Percentiles rank a stretch among this genome's conserved stretches.
Conservation (phyloP, 257 asterid genomes). For the Henckelia pumila region DNA sequence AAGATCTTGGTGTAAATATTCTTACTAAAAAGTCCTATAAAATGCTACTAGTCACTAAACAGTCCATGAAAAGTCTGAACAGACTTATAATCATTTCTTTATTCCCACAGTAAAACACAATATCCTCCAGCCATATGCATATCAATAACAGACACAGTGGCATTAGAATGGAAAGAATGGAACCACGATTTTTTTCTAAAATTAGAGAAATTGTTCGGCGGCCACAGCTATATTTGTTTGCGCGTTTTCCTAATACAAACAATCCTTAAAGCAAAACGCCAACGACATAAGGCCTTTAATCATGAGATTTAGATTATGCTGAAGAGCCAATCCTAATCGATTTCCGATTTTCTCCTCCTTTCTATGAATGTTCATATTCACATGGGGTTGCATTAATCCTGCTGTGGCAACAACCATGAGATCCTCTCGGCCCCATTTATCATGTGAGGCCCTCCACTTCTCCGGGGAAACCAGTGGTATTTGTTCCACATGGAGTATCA, state of each 20-base stretch:
- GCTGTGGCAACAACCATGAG: background rate
- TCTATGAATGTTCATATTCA: background rate
- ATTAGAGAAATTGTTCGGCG: background rate
- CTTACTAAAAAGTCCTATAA: conserved; percentile 5
- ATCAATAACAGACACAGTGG: background rate
- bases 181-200: background rate
- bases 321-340: background rate
- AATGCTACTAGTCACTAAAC: conserved; percentile 16
- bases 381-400: background rate
- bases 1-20: conserved; percentile 4
- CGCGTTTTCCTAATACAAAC: background rate
- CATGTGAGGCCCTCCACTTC: background rate
- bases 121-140: background rate
- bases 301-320: background rate
- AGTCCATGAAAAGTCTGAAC: background rate
- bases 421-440: background rate
- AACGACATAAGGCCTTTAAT: background rate
- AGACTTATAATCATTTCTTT: no score
- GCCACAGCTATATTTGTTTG: background rate
- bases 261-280: background rate
- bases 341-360: background rate
- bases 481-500: background rate
- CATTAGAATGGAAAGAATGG: background rate
- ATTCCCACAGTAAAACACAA: conserved; percentile 14
- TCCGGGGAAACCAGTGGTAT: background rate